Percentiles rank a stretch among this genome's conserved stretches.
Evolutionary conservation across 1,284 basidiomycete genomes (phyloP).

Genomic region (Puccinia triticina): DNA sequence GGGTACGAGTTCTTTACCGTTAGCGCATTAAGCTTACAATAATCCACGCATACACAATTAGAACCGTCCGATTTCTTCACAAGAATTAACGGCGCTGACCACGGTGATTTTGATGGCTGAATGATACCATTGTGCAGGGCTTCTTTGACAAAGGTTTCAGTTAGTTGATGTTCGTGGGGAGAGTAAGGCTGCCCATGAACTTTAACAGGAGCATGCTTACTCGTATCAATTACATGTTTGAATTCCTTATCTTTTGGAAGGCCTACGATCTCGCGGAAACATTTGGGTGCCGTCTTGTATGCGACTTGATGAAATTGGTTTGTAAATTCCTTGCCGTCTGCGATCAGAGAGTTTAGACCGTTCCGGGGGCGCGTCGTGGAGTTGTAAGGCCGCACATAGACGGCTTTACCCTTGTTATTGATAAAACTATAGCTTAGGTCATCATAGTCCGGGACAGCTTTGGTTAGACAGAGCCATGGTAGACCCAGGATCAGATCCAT

Average conservation of each 20-base stretch:
- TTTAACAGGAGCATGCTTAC: neutral
- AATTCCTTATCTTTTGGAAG: neutral
- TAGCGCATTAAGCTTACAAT: constrained; percentile 15
- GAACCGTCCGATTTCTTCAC: constrained; percentile 19
- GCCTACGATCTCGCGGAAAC: neutral
- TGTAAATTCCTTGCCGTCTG: neutral
- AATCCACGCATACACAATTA: constrained; percentile 11
- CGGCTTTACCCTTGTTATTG: neutral
- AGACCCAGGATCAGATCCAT: neutral
- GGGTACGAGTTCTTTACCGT: constrained; percentile 23
- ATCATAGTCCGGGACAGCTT: neutral
- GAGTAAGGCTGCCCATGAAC: neutral
- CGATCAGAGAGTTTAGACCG: neutral
- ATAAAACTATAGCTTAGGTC: neutral
- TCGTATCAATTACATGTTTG: constrained; percentile 6
- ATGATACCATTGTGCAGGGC: constrained; percentile 23
- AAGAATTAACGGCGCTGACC: no score
- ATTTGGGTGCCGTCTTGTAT: neutral
- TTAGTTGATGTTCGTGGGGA: neutral
- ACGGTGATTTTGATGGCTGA: neutral
- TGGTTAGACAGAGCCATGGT: no score
- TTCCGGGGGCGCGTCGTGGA: neutral
- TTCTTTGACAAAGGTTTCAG: constrained; percentile 13
- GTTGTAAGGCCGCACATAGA: neutral
- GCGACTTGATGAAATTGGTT: neutral